Percentiles rank a stretch among this genome's conserved stretches.
These are phyloP conservation scores for Ophiostoma quercus DNA, from an alignment of 2,329 filamentous ascomycete species.

Conservation along the genomic window DNA sequence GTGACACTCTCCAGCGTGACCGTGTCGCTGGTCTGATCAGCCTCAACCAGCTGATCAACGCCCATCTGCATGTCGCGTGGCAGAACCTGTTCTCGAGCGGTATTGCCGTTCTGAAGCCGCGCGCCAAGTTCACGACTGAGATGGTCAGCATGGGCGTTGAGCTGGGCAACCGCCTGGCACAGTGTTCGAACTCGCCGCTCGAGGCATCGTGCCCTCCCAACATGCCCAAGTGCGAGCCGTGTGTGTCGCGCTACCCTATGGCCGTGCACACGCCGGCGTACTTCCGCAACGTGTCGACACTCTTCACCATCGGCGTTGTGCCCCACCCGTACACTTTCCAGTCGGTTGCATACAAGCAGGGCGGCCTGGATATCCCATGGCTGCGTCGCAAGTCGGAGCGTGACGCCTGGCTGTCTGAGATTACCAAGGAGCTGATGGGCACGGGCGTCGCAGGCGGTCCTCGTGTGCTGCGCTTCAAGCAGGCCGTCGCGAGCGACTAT, in stretches of 20 bases:
- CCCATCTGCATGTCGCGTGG: slow-evolving; percentile 80
- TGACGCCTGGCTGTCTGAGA: slow-evolving; percentile 69
- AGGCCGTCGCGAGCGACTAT: slow-evolving; percentile 66
- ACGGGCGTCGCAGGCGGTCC: slow-evolving; percentile 56
- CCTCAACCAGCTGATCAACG: slow-evolving; percentile 71
- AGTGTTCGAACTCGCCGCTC: slow-evolving; percentile 68
- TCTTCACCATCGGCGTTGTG: slow-evolving; percentile 80
- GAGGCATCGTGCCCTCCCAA: slow-evolving; percentile 82
- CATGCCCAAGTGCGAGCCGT: slow-evolving; percentile 65
- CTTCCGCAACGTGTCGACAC: slow-evolving; percentile 64
- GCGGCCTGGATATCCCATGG: slow-evolving; percentile 57
- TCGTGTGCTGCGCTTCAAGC: slow-evolving; percentile 72
- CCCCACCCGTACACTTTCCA: slow-evolving; percentile 86
- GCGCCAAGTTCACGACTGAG: slow-evolving; percentile 66
- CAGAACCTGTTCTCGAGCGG: slow-evolving; percentile 72
- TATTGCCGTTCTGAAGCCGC: slow-evolving; percentile 75
- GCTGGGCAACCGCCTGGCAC: slow-evolving; percentile 68
- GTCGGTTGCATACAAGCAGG: slow-evolving; percentile 58
- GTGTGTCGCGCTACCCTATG: slow-evolving; percentile 59
- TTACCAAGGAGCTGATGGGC: slow-evolving; percentile 65
- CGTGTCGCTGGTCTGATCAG: slow-evolving; percentile 57
- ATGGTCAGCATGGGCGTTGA: slow-evolving; percentile 65
- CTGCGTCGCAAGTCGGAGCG: slow-evolving; percentile 64
- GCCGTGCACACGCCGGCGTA: slow-evolving; percentile 60
- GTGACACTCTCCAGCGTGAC: slow-evolving; percentile 53